phyloP scores from a whole-genome alignment of 1,284 basidiomycete species.

The Cryptococcus sp. region DNA sequence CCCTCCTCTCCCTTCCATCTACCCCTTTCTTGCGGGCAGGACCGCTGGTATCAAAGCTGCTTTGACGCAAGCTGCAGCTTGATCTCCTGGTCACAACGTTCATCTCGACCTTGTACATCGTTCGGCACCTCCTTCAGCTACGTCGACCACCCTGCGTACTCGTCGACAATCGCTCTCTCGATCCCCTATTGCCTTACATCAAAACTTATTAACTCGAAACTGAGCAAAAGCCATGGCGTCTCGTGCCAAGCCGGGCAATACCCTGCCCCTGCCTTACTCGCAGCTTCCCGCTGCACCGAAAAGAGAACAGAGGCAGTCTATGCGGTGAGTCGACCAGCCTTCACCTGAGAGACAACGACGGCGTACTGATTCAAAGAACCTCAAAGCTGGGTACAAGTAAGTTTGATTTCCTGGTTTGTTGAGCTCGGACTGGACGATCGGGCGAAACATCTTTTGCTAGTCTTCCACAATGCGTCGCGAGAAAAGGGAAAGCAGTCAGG shows the following conservation, averaged over 20 bases:
- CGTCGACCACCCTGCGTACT: neutral
- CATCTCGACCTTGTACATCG: neutral
- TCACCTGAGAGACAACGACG: too few relatives aligned
- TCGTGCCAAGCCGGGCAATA: constrained; percentile 8
- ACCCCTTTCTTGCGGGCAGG: too few relatives aligned
- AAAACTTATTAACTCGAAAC: neutral
- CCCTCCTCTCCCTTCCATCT: neutral
- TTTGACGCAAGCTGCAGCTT: too few relatives aligned
- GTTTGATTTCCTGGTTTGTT: constrained; percentile 2
- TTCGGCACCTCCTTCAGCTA: neutral
- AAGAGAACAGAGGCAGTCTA: constrained; percentile 43
- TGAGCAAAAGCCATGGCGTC: constrained; percentile 12
- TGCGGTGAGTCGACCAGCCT: constrained; percentile 35
- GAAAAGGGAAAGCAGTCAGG: neutral
- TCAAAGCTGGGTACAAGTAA: constrained; percentile 57
- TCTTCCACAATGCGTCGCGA: neutral
- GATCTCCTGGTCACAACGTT: neutral
- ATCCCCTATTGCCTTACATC: too few relatives aligned
- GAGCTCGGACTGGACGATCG: too few relatives aligned
- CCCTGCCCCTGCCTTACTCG: constrained; percentile 44
- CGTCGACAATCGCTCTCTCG: neutral
- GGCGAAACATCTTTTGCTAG: too few relatives aligned
- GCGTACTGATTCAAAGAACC: constrained; percentile 46
- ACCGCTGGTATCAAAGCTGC: too few relatives aligned
- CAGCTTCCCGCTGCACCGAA: constrained; percentile 30